These are phyloP conservation scores for Fonsecaea pugnacius DNA, from an alignment of 2,329 filamentous ascomycete genomes.

Conservation along the genomic window DNA sequence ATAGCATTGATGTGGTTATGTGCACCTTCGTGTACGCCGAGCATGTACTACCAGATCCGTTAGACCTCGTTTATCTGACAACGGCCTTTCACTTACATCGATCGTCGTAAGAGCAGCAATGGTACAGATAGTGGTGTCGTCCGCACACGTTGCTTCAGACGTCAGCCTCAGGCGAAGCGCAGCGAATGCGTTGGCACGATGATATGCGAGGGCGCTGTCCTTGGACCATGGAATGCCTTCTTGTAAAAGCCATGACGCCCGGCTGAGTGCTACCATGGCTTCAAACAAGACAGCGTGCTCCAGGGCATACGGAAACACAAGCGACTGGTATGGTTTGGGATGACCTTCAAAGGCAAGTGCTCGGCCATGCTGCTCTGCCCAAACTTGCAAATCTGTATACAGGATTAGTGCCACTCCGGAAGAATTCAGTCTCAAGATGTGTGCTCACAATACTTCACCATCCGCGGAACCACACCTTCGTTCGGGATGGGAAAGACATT, in stretches of 20 bases:
- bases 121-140: conserved; percentile 30
- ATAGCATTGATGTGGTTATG: conserved; percentile 28
- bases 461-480: conserved; percentile 27
- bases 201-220: conserved; percentile 23
- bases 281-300: conserved; percentile 27
- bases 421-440: background rate
- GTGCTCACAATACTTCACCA: conserved; percentile 31
- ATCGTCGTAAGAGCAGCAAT: conserved; percentile 31
- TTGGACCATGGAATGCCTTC: conserved; percentile 24
- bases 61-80: background rate
- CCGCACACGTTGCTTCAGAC: conserved; percentile 21
- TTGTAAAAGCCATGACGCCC: conserved; percentile 28
- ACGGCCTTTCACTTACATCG: conserved; percentile 20
- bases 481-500: conserved; percentile 28
- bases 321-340: conserved; percentile 27
- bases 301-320: conserved; percentile 31
- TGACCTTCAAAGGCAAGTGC: conserved; percentile 30
- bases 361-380: conserved; percentile 28
- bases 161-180: conserved; percentile 21
- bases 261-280: conserved; percentile 23
- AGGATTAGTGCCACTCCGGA: conserved; percentile 2
- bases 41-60: conserved; percentile 22
- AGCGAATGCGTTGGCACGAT: conserved; percentile 24
- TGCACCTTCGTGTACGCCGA: conserved; percentile 28
- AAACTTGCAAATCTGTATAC: conserved; percentile 25